Percentiles rank a stretch among this genome's conserved stretches.
Conservation (phyloP, 345 rosid species). For the Boechera retrofracta region DNA sequence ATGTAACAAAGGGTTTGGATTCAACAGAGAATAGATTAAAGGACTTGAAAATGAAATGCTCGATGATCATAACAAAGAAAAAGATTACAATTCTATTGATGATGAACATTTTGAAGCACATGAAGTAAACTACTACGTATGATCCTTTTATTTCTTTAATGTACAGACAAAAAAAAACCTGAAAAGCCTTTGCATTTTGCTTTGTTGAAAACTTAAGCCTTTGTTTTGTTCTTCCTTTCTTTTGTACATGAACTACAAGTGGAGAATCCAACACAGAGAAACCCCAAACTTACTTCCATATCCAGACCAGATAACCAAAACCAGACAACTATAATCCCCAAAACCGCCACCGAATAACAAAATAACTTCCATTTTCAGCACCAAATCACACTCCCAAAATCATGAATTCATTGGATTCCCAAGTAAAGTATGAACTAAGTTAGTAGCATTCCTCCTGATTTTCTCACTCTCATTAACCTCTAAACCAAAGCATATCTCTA, state of each 20-base stretch:
- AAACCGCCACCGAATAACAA: constrained; percentile 16
- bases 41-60: background rate
- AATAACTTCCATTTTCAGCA: constrained; percentile 3
- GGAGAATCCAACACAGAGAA: constrained; percentile 41
- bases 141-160: constrained; percentile 53
- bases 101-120: background rate
- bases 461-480: constrained; percentile 83
- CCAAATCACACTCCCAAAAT: constrained; percentile 31
- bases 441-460: constrained; percentile 72
- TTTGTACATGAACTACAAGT: constrained; percentile 65
- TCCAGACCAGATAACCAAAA: constrained; percentile 24
- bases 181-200: constrained; percentile 35
- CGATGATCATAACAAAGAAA: background rate
- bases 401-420: constrained; percentile 47
- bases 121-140: constrained; percentile 25
- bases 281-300: constrained; percentile 53
- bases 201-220: constrained; percentile 48
- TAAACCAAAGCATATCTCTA: constrained; percentile 69
- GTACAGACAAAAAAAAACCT: constrained; percentile 48
- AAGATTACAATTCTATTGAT: constrained; percentile 18
- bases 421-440: constrained; percentile 64
- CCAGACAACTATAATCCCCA: constrained; percentile 30
- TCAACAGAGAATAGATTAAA: constrained; percentile 3
- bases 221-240: constrained; percentile 43
- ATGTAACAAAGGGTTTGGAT: constrained; percentile 14